phyloP scores from a whole-genome alignment of 805 yeast species.

The Isabelozyma rhagii region DNA sequence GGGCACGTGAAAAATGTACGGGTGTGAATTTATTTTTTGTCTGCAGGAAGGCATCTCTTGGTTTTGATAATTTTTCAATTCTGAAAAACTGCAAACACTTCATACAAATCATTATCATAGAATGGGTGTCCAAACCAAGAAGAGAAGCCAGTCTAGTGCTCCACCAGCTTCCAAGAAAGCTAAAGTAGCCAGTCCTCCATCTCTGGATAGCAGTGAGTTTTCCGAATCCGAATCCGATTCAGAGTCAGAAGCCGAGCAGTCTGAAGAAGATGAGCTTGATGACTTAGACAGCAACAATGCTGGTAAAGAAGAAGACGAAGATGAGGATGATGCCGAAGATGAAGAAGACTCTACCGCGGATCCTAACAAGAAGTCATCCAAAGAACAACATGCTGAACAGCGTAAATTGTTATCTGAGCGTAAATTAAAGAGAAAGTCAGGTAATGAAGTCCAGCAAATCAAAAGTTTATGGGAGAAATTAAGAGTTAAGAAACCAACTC shows the following conservation, averaged over 20 bases:
- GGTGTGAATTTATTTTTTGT: neutral
- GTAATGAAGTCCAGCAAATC: conserved; percentile 77
- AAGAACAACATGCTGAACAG: conserved; percentile 80
- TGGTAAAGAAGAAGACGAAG: conserved; percentile 22
- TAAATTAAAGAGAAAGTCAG: conserved; percentile 84
- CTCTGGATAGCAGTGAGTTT: neutral
- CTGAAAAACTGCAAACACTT: neutral
- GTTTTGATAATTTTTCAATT: neutral
- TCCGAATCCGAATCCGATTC: conserved; percentile 20
- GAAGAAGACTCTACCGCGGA: conserved; percentile 13
- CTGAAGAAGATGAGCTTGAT: conserved; percentile 17
- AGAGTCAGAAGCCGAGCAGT: conserved; percentile 24
- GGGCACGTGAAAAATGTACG: neutral
- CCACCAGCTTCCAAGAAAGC: conserved; percentile 15
- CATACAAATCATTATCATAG: conserved; percentile 1
- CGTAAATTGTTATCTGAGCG: conserved; percentile 74
- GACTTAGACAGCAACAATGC: conserved; percentile 10
- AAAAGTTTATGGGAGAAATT: conserved; percentile 88
- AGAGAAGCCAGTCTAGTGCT: conserved; percentile 10
- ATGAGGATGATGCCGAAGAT: conserved; percentile 21
- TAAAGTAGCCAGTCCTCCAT: conserved; percentile 18
- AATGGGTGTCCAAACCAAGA: conserved; percentile 20
- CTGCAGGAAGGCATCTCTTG: neutral
- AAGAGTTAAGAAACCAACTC: conserved; percentile 78
- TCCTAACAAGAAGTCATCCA: conserved; percentile 50